phyloP scores from a whole-genome alignment of 2,329 filamentous ascomycete species.

The Ascochyta rabiei region DNA sequence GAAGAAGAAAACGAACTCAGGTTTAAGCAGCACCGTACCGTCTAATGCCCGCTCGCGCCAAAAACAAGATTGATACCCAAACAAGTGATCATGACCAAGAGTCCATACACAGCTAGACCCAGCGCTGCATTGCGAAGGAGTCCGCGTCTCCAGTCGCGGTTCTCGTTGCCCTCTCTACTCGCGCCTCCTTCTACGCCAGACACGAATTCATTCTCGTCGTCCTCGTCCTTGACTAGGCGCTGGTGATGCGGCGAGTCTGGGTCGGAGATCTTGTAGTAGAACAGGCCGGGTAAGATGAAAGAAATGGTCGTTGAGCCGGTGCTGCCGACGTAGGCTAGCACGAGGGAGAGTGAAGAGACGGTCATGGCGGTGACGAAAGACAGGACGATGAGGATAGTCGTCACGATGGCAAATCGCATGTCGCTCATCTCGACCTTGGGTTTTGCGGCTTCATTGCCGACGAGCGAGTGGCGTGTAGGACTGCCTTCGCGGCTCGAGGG shows the following conservation, averaged over 20 bases:
- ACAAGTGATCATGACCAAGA: conserved; percentile 88
- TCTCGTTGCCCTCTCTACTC: conserved; percentile 55
- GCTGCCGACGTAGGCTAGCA: conserved; percentile 92
- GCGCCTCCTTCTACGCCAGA: conserved; percentile 56
- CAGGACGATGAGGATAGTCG: conserved; percentile 80
- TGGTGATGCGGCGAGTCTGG: conserved; percentile 88
- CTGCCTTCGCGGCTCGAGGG: conserved; percentile 34
- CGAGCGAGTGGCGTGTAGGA: conserved; percentile 52
- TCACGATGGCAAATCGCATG: conserved; percentile 85
- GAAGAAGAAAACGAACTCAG: not conserved
- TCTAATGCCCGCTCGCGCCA: conserved; percentile 8
- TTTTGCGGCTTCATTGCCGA: conserved; percentile 46
- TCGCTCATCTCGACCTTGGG: conserved; percentile 72
- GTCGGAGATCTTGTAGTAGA: conserved; percentile 97
- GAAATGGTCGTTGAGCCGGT: conserved; percentile 95
- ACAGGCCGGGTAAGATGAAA: conserved; percentile 93
- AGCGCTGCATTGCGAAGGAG: conserved; percentile 75
- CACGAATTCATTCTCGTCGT: conserved; percentile 73
- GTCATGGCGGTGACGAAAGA: conserved; percentile 91
- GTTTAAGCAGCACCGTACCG: not conserved
- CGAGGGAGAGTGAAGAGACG: conserved; percentile 85
- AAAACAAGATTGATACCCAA: conserved; percentile 86
- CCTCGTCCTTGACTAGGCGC: conserved; percentile 85
- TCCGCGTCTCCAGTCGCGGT: conserved; percentile 67
- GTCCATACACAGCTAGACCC: conserved; percentile 79